These are phyloP conservation scores for Cajanus cajan DNA, from an alignment of 306 rosid species.

Conservation along the genomic window DNA sequence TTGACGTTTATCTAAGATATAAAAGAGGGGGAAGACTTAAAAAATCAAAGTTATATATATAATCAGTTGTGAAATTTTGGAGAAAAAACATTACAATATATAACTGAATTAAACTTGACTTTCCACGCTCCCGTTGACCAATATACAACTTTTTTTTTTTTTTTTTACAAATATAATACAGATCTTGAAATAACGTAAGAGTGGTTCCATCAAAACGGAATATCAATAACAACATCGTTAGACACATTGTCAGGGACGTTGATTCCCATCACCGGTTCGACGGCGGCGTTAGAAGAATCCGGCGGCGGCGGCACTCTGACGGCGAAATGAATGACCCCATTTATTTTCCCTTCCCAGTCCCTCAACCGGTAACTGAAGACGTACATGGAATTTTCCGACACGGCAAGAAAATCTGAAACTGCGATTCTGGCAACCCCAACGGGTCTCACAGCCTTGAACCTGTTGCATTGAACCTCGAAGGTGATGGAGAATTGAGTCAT, in stretches of 20 bases:
- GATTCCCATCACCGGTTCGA: background rate
- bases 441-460: background rate
- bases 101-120: background rate
- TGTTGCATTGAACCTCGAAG: slow-evolving; percentile 44
- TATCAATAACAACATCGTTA: background rate
- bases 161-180: too few relatives aligned
- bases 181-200: background rate
- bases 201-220: slow-evolving; percentile 35
- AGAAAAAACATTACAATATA: too few relatives aligned
- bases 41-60: too few relatives aligned
- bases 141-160: background rate
- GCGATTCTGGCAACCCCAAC: slow-evolving; percentile 46
- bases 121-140: background rate
- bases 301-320: slow-evolving; percentile 48
- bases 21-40: too few relatives aligned
- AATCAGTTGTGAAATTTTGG: too few relatives aligned
- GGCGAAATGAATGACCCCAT: slow-evolving; percentile 52
- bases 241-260: too few relatives aligned
- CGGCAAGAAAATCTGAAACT: slow-evolving; percentile 34
- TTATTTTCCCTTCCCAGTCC: slow-evolving; percentile 44
- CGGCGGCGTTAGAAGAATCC: too few relatives aligned
- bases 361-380: slow-evolving; percentile 55
- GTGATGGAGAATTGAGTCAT: too few relatives aligned
- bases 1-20: too few relatives aligned
- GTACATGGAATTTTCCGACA: slow-evolving; percentile 41